Conservation (phyloP, 2,329 filamentous ascomycete genomes). For the Blumeriella jaapii region DNA sequence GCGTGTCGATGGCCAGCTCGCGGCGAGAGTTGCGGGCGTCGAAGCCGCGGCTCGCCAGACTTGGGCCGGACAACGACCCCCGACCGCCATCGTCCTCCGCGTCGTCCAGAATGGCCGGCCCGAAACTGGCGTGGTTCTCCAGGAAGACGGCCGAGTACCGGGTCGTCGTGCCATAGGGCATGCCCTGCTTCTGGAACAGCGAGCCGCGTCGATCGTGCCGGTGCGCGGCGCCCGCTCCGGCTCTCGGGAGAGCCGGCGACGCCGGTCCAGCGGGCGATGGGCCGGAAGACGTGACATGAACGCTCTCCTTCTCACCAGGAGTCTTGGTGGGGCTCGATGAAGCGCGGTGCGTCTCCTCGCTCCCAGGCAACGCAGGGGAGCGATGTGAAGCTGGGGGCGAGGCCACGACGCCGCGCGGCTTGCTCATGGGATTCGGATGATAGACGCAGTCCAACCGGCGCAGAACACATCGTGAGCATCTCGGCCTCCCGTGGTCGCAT, state of each 20-base stretch:
- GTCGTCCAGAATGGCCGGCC: neutral
- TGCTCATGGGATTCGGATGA: conserved; percentile 8
- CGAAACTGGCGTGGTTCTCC: conserved; percentile 5
- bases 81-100: neutral
- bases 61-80: neutral
- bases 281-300: neutral
- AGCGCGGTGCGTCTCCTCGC: no score
- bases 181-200: conserved; percentile 4
- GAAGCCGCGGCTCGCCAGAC: neutral
- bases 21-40: conserved; percentile 1
- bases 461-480: conserved; percentile 5
- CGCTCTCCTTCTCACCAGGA: neutral
- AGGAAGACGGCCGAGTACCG: conserved; percentile 6
- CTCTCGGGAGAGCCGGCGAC: neutral
- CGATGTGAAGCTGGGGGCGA: neutral
- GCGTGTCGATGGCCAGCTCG: conserved; percentile 7
- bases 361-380: neutral
- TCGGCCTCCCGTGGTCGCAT: conserved; percentile 6
- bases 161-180: conserved; percentile 4
- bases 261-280: neutral
- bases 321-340: neutral
- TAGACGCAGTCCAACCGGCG: conserved; percentile 8
- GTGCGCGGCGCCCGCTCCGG: neutral
- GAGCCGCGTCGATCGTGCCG: neutral
- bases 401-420: neutral